Percentiles rank a stretch among this genome's conserved stretches.
phyloP scores from a whole-genome alignment of 1,284 basidiomycete species.

The Termitomyces sp. region DNA sequence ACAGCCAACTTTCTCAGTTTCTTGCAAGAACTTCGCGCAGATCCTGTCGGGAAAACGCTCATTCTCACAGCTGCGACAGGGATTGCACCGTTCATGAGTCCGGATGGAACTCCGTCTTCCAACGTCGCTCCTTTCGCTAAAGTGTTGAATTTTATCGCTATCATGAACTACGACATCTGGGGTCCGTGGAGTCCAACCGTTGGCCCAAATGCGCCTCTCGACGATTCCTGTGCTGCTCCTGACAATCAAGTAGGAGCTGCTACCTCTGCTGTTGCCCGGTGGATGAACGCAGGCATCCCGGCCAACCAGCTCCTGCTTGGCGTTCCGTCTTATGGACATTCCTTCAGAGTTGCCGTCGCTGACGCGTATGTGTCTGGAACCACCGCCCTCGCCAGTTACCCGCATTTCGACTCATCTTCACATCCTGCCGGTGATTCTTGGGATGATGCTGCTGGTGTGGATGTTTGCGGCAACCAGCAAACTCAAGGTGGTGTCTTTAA shows the following conservation, averaged over 20 bases:
- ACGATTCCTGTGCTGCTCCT: conserved; percentile 67
- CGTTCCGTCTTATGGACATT: conserved; percentile 74
- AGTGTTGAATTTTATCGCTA: conserved; percentile 74
- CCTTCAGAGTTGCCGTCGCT: conserved; percentile 42
- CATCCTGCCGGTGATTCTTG: conserved; percentile 56
- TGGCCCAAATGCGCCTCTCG: conserved; percentile 83
- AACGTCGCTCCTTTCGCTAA: conserved; percentile 69
- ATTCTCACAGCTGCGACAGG: conserved; percentile 74
- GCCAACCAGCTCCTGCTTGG: conserved; percentile 64
- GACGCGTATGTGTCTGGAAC: conserved; percentile 37
- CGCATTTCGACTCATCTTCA: conserved; percentile 43
- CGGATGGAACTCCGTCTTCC: conserved; percentile 51
- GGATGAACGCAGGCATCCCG: conserved; percentile 78
- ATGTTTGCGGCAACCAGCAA: conserved; percentile 48
- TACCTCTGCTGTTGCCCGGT: conserved; percentile 64
- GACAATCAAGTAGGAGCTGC: conserved; percentile 73
- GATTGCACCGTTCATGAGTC: conserved; percentile 61
- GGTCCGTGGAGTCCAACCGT: conserved; percentile 53
- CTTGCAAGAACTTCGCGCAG: conserved; percentile 65
- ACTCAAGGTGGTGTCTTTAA: conserved; percentile 45
- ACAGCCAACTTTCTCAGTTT: conserved; percentile 71
- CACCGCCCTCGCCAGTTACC: conserved; percentile 41
- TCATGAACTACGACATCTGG: conserved; percentile 88
- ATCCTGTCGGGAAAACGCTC: conserved; percentile 55
- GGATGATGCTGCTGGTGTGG: conserved; percentile 40